Conservation (phyloP, 108 stramenopile genomes). For the Skeletonema tropicum region DNA sequence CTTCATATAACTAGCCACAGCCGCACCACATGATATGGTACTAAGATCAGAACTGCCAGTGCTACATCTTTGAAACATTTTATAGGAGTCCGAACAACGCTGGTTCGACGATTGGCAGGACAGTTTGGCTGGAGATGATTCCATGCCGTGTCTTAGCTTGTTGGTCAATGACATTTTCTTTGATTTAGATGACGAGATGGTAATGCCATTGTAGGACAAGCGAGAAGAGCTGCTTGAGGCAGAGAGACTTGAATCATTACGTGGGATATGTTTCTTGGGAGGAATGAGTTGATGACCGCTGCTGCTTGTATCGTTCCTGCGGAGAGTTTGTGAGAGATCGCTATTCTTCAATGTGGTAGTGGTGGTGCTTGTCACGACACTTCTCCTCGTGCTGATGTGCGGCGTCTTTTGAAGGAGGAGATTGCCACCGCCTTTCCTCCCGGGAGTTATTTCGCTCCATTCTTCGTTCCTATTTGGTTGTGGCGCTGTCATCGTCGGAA, state of each 20-base stretch:
- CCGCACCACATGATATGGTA: conserved; percentile 13
- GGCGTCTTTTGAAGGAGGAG: neutral
- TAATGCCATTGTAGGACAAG: neutral
- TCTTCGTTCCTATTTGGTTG: no score
- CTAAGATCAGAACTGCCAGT: neutral
- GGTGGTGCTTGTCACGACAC: neutral
- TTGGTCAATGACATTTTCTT: neutral
- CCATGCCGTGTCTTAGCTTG: neutral
- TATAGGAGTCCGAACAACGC: conserved; percentile 14
- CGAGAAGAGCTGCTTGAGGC: neutral
- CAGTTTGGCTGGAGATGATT: neutral
- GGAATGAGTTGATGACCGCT: neutral
- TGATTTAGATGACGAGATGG: neutral
- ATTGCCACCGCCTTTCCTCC: neutral
- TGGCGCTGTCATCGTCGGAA: no score
- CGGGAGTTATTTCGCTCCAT: no score
- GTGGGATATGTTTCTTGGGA: neutral
- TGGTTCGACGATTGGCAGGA: neutral
- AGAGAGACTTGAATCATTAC: neutral
- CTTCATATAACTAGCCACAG: conserved; percentile 24
- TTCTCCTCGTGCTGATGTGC: neutral
- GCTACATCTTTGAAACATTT: conserved; percentile 10
- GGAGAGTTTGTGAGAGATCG: neutral
- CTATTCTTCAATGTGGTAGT: no score
- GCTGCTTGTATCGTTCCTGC: neutral